A percentile compares a stretch with the other conserved stretches of the same genome.
phyloP scores from a whole-genome alignment of 139 green algal genomes.

The Chlamydomonas sp. region DNA sequence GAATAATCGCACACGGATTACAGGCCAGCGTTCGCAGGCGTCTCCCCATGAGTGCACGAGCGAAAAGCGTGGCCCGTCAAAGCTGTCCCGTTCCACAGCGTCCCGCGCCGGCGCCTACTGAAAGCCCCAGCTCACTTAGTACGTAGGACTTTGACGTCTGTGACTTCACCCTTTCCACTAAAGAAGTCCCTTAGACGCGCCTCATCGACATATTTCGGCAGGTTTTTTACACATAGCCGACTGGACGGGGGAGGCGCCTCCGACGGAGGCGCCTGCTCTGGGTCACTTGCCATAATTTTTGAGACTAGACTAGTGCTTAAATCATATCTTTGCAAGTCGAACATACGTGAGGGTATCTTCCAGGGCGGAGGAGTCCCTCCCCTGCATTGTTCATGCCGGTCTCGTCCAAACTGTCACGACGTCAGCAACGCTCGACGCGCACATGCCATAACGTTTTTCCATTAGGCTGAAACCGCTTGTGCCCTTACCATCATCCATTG shows the following conservation, averaged over 20 bases:
- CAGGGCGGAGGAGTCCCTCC: no score
- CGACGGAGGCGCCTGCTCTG: slow-evolving; percentile 1
- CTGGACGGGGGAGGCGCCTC: slow-evolving; percentile 2
- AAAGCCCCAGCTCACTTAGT: slow-evolving; percentile 70
- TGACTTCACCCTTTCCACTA: slow-evolving; percentile 87
- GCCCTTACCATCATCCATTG: not conserved
- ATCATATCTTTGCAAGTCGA: no score
- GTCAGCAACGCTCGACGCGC: no score
- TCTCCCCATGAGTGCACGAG: no score
- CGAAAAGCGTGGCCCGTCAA: no score
- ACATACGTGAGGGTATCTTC: no score
- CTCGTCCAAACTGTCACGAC: no score
- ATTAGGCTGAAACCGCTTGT: no score
- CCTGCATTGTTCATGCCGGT: no score
- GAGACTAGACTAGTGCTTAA: no score
- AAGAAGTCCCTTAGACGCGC: slow-evolving; percentile 82
- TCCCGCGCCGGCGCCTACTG: not conserved
- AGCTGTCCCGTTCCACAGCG: not conserved
- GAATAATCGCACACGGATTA: not conserved
- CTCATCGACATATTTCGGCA: slow-evolving; percentile 91
- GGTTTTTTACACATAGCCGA: slow-evolving; percentile 94
- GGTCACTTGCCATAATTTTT: slow-evolving; percentile 11
- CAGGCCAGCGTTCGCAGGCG: not conserved
- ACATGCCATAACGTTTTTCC: no score
- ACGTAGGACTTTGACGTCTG: slow-evolving; percentile 94